Conservation (phyloP, 108 stramenopile genomes). For the Skeletonema costatum region DNA sequence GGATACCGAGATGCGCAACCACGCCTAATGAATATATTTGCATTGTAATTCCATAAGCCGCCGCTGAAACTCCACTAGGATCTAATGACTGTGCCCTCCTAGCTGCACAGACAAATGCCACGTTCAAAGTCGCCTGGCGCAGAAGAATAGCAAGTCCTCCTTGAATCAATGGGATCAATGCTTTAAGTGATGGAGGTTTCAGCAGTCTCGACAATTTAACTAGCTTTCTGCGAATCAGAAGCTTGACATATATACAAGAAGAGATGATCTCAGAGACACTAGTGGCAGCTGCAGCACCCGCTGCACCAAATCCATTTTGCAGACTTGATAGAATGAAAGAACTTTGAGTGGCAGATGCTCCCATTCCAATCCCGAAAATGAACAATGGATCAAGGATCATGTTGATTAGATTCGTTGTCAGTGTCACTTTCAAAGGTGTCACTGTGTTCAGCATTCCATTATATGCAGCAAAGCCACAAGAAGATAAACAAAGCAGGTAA, state of each 20-base stretch:
- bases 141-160: constrained; percentile 76
- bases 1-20: constrained; percentile 71
- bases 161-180: constrained; percentile 60
- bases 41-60: constrained; percentile 85
- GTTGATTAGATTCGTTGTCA: constrained; percentile 74
- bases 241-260: constrained; percentile 60
- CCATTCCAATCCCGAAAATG: constrained; percentile 50
- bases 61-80: constrained; percentile 73
- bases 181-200: constrained; percentile 50
- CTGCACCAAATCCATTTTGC: constrained; percentile 55
- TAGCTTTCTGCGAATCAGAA: constrained; percentile 56
- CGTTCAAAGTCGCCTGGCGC: constrained; percentile 71
- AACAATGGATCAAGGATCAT: constrained; percentile 76
- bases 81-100: constrained; percentile 78
- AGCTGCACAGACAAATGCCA: constrained; percentile 70
- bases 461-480: constrained; percentile 82
- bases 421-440: constrained; percentile 81
- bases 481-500: constrained; percentile 73
- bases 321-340: neutral
- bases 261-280: constrained; percentile 59
- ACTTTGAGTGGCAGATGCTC: neutral
- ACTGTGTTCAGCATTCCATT: constrained; percentile 78
- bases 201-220: constrained; percentile 47
- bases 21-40: constrained; percentile 76
- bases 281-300: constrained; percentile 82